A percentile compares a stretch with the other conserved stretches of the same genome.
Conservation (phyloP, 148 eudicot genomes). For the Pouteria glomerata region DNA sequence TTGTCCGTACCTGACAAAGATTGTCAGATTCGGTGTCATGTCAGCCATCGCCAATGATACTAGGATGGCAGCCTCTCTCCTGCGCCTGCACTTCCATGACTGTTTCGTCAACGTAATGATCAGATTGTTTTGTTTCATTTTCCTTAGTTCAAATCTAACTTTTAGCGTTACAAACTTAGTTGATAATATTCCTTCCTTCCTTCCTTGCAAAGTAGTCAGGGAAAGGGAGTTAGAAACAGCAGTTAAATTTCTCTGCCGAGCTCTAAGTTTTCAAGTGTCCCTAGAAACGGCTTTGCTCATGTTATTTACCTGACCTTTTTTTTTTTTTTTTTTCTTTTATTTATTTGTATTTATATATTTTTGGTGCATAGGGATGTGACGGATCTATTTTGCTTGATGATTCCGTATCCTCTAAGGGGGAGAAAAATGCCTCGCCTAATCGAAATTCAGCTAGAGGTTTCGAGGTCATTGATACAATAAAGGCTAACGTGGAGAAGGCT, state of each 20-base stretch:
- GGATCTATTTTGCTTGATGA: conserved; percentile 62
- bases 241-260: too few relatives aligned
- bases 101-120: conserved; percentile 66
- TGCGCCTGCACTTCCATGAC: conserved; percentile 77
- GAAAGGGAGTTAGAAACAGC: neutral
- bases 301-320: too few relatives aligned
- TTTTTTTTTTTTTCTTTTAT: neutral
- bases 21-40: conserved; percentile 45
- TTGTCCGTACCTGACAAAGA: conserved; percentile 49
- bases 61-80: conserved; percentile 70
- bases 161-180: neutral
- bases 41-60: conserved; percentile 61
- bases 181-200: neutral
- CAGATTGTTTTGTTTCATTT: neutral
- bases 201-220: too few relatives aligned
- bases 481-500: conserved; percentile 53
- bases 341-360: neutral
- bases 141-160: neutral
- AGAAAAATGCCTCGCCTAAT: conserved; percentile 55
- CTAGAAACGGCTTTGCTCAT: too few relatives aligned
- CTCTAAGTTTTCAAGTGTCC: too few relatives aligned
- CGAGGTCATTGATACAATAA: conserved; percentile 56
- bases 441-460: conserved; percentile 57
- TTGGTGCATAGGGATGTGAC: conserved; percentile 52
- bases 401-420: conserved; percentile 39